Evolutionary conservation across 2,329 filamentous ascomycete genomes (phyloP).

Genomic region (Pyrenochaeta sp.): DNA sequence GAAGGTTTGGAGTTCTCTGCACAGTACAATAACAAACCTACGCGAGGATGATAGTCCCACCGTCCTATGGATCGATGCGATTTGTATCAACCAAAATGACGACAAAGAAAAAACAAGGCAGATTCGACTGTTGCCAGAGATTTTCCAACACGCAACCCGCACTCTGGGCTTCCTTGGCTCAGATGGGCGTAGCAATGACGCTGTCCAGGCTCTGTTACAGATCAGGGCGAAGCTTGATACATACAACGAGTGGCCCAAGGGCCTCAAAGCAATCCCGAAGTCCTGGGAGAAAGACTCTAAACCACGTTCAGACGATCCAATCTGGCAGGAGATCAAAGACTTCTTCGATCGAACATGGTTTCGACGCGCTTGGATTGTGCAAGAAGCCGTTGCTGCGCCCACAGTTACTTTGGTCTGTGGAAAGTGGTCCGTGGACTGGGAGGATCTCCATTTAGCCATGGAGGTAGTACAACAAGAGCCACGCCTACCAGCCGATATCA

Average conservation of each 20-base stretch:
- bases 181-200: neutral
- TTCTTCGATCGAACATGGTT: slow-evolving; percentile 11
- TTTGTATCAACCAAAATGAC: neutral
- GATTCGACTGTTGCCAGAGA: neutral
- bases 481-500: neutral
- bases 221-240: neutral
- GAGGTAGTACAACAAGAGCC: neutral
- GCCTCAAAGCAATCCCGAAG: neutral
- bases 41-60: neutral
- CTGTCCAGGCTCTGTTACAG: neutral
- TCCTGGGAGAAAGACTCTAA: neutral
- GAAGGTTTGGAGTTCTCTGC: neutral
- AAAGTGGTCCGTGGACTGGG: slow-evolving; percentile 13
- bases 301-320: neutral
- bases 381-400: slow-evolving; percentile 6
- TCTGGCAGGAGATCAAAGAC: slow-evolving; percentile 2
- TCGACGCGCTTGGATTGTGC: slow-evolving; percentile 10
- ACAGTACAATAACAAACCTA: neutral
- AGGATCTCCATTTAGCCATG: slow-evolving; percentile 4
- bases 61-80: neutral
- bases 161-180: neutral
- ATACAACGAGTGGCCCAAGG: neutral
- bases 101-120: neutral
- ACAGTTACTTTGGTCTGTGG: slow-evolving; percentile 8
- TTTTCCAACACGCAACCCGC: neutral